phyloP scores from a whole-genome alignment of 176 grass and related monocot species.

The Hordeum marinum region DNA sequence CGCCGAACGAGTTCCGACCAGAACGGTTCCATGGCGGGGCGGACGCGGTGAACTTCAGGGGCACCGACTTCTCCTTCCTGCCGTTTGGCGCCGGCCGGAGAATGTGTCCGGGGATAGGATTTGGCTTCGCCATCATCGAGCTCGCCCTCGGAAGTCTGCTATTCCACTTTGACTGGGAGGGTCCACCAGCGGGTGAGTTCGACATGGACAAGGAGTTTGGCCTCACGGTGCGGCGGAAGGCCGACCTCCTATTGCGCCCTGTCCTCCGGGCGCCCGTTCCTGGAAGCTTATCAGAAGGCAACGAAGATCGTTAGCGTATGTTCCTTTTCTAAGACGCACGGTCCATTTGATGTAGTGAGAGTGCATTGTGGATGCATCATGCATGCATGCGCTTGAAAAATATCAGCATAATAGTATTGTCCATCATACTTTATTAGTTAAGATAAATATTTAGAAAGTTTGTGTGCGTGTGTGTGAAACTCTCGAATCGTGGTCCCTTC shows the following conservation, averaged over 20 bases:
- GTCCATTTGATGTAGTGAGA: no score
- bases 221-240: not conserved
- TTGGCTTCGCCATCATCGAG: not conserved
- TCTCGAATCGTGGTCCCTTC: no score
- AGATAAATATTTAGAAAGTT: no score
- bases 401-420: no score
- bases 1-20: not conserved
- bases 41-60: not conserved
- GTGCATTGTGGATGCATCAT: no score
- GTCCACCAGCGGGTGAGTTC: not conserved
- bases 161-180: slow-evolving; percentile 13
- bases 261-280: not conserved
- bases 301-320: no score
- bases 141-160: not conserved
- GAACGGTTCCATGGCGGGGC: not conserved
- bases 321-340: no score
- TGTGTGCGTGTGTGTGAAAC: no score
- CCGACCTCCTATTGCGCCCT: not conserved
- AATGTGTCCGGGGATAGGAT: not conserved
- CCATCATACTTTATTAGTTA: no score
- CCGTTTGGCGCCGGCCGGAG: slow-evolving; percentile 6
- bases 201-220: not conserved
- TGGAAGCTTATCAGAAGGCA: not conserved
- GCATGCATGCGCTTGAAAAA: no score
- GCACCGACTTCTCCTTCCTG: not conserved